Evolutionary conservation across 1,284 basidiomycete species (phyloP), one percentile per base, ranked within the genome.

Genomic region (Austroboletus niveus): DNA sequence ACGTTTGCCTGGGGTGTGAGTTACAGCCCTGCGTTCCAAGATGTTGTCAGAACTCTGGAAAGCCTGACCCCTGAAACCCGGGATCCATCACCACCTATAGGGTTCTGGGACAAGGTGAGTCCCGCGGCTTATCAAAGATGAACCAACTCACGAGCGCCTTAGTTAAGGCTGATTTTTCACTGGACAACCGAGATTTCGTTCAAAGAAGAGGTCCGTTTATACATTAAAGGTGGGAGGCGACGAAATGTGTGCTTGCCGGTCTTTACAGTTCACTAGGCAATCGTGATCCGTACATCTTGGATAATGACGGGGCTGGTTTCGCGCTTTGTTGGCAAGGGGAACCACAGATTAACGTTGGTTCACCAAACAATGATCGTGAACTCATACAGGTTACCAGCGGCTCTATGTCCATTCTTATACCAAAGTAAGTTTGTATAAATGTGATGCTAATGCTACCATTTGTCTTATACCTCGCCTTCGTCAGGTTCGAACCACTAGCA

Each of bases 1-100:
- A 82, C 86, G 47, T 80, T 98, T 51, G 83, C 87, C 6, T 98
- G 95, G 95, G 92, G 92, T 30, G 84, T 94, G 49, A 96, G 94
- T 55, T 91, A 95, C 58, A 82, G 85, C 53, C 86, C 94, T 14
- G 87, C 87, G 4, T 88, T 93, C 20, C 90, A 95, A 61, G 96
- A 98, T 63, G 70, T 98, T 43, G 85, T 89, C 75, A 82, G 86
- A 41, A 79, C 96, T 22, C 68, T 98, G 30, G 96, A 98, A 53
- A 87, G 85, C 1, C 65, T 99, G 48, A 84, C 89, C 1, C 87
- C 86, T 57, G 80, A 91, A 12, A 85, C 92, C 34, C 81, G 84
- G 36, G 96, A 99, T 71, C 79, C 85, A n/a, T 96, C 94, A 6
- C 88, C 92, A 12, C 79, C 84, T 24, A 69, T 96, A 50, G 95